These are phyloP conservation scores for Talaromyces ruber DNA, from an alignment of 495 filamentous ascomycete species.

Conservation along the genomic window DNA sequence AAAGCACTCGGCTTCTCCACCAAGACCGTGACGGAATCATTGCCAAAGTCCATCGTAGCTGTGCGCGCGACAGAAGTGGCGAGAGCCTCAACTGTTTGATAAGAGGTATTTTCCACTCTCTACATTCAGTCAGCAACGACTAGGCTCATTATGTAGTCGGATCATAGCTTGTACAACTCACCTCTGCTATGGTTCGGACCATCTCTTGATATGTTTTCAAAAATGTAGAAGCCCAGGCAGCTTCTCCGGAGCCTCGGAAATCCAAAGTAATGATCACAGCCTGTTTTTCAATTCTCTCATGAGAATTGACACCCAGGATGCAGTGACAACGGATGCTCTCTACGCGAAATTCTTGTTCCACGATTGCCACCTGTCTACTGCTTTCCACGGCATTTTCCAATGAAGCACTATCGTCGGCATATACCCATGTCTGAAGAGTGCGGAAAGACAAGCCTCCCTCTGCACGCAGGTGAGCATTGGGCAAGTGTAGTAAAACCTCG, in stretches of 20 bases:
- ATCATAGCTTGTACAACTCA: conserved; percentile 11
- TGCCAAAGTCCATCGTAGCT: conserved; percentile 41
- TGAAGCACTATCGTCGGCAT: conserved; percentile 13
- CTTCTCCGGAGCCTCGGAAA: conserved; percentile 33
- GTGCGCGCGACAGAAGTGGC: conserved; percentile 45
- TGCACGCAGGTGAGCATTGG: conserved; percentile 34
- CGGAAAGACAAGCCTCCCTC: conserved; percentile 34
- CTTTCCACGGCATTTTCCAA: conserved; percentile 9
- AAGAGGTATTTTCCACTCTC: conserved; percentile 44
- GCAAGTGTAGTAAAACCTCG: conserved; percentile 31
- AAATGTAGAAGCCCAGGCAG: conserved; percentile 31
- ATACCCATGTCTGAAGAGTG: conserved; percentile 31
- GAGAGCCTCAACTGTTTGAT: conserved; percentile 49
- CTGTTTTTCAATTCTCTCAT: conserved; percentile 51
- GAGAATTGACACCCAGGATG: conserved; percentile 50
- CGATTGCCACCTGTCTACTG: conserved; percentile 22
- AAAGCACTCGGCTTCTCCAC: conserved; percentile 53
- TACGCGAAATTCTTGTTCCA: conserved; percentile 37
- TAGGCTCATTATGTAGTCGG: not conserved
- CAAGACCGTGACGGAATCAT: conserved; percentile 41
- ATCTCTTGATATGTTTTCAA: conserved; percentile 35
- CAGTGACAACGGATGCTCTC: conserved; percentile 37
- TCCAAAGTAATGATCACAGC: conserved; percentile 41
- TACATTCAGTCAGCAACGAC: conserved; percentile 10
- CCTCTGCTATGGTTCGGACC: conserved; percentile 37